Conservation (phyloP, 1,284 basidiomycete species). For the Microbotryum silenes-acaulis region DNA sequence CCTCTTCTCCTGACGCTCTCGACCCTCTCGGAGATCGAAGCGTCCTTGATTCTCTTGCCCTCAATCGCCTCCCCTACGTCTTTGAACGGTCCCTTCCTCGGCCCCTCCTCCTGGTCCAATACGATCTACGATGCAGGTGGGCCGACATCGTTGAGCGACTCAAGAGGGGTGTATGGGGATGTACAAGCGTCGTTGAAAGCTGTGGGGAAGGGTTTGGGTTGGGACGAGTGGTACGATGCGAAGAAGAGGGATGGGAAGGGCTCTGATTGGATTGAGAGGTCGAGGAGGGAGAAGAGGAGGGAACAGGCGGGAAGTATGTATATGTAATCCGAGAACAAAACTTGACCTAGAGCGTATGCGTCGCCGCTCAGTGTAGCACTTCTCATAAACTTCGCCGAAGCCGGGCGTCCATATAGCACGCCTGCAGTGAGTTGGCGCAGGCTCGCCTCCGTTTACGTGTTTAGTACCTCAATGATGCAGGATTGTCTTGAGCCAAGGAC, state of each 20-base stretch:
- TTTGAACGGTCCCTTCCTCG: constrained; percentile 27
- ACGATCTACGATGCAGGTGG: constrained; percentile 24
- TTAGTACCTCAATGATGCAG: no score
- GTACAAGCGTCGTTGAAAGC: constrained; percentile 2
- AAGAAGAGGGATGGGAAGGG: constrained; percentile 11
- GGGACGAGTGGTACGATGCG: constrained; percentile 23
- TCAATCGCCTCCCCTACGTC: constrained; percentile 19
- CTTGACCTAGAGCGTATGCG: no score
- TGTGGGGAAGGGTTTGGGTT: constrained; percentile 8
- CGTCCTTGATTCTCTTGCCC: constrained; percentile 22
- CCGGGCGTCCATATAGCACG: no score
- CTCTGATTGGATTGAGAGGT: constrained; percentile 25
- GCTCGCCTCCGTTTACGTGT: no score
- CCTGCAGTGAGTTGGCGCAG: no score
- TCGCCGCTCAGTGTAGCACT: no score
- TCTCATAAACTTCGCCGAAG: no score
- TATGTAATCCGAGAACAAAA: constrained; percentile 11
- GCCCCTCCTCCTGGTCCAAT: neutral
- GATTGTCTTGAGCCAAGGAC: no score
- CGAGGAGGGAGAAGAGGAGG: constrained; percentile 11
- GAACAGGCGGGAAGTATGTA: constrained; percentile 17
- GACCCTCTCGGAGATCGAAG: neutral
- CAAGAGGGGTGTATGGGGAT: constrained; percentile 11
- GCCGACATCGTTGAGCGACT: constrained; percentile 16
- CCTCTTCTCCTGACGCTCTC: constrained; percentile 21